phyloP scores from a whole-genome alignment of 1,284 basidiomycete genomes.

The Ganoderma boninense region DNA sequence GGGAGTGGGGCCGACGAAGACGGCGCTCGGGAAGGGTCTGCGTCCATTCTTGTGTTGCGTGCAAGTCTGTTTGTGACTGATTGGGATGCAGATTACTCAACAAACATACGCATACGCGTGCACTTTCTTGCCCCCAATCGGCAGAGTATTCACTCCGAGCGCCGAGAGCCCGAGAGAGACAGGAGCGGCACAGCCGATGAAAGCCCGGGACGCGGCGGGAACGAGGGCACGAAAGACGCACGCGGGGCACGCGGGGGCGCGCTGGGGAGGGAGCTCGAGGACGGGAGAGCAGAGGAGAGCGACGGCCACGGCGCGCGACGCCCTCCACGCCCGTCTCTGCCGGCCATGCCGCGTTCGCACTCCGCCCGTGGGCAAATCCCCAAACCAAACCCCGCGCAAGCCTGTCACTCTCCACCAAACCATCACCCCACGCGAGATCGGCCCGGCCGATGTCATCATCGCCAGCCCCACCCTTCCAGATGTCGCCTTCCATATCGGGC shows the following conservation, averaged over 20 bases:
- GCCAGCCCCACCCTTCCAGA: constrained; percentile 23
- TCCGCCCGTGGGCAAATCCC: constrained; percentile 14
- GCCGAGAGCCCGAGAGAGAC: neutral
- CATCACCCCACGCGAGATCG: constrained; percentile 30
- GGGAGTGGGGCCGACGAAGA: constrained; percentile 30
- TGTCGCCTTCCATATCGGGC: constrained; percentile 15
- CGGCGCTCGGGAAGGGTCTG: constrained; percentile 20
- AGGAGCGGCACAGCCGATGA: neutral
- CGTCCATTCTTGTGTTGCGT: constrained; percentile 30
- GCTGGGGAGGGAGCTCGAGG: constrained; percentile 12
- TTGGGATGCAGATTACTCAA: constrained; percentile 29
- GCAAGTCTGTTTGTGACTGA: constrained; percentile 28
- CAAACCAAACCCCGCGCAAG: constrained; percentile 19
- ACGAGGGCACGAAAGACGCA: neutral
- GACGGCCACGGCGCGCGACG: constrained; percentile 11
- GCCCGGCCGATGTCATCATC: constrained; percentile 31
- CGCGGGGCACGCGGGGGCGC: constrained; percentile 7
- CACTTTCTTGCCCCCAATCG: constrained; percentile 8
- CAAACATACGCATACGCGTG: constrained; percentile 15
- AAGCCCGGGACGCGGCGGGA: constrained; percentile 9
- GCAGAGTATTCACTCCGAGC: constrained; percentile 1
- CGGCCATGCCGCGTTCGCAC: constrained; percentile 27
- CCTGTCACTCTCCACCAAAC: constrained; percentile 13
- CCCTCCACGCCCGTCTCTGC: constrained; percentile 15
- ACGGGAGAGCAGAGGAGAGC: constrained; percentile 2